Percentiles rank a stretch among this genome's conserved stretches.
These are phyloP conservation scores for Byssochlamys sp. DNA, from an alignment of 2,329 filamentous ascomycete species.

Conservation along the genomic window DNA sequence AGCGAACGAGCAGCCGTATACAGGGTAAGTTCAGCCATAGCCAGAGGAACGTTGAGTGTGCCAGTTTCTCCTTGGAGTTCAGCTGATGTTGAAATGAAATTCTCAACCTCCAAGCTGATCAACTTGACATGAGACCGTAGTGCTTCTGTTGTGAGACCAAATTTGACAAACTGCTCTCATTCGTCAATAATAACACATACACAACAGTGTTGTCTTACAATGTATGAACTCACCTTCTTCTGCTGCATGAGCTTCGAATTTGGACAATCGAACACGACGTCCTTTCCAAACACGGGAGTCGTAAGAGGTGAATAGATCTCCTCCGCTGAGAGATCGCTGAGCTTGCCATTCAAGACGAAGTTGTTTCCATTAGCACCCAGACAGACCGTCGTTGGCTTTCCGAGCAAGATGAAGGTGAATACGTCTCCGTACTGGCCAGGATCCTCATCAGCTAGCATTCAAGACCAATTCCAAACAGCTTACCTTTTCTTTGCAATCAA, in stretches of 20 bases:
- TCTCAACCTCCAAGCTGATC: slow-evolving; percentile 63
- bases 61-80: slow-evolving; percentile 61
- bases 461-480: slow-evolving; percentile 6
- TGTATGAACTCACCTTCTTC: slow-evolving; percentile 60
- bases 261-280: slow-evolving; percentile 84
- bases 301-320: slow-evolving; percentile 75
- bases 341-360: slow-evolving; percentile 83
- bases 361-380: slow-evolving; percentile 76
- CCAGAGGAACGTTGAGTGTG: slow-evolving; percentile 60
- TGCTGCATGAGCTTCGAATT: slow-evolving; percentile 92
- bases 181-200: neutral
- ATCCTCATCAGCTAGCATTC: neutral
- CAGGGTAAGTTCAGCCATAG: slow-evolving; percentile 78
- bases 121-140: slow-evolving; percentile 65
- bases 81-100: slow-evolving; percentile 60
- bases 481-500: slow-evolving; percentile 61
- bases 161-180: slow-evolving; percentile 48
- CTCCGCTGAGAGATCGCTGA: slow-evolving; percentile 80
- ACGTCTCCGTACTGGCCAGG: slow-evolving; percentile 65
- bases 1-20: slow-evolving; percentile 80
- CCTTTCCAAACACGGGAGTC: slow-evolving; percentile 64
- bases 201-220: neutral
- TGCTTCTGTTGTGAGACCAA: slow-evolving; percentile 52
- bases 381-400: slow-evolving; percentile 80
- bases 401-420: slow-evolving; percentile 80